Evolutionary conservation across 78 protist genomes (phyloP), one percentile per base, ranked within the genome.

Genomic region (Anaeramoeba flamelloides): DNA sequence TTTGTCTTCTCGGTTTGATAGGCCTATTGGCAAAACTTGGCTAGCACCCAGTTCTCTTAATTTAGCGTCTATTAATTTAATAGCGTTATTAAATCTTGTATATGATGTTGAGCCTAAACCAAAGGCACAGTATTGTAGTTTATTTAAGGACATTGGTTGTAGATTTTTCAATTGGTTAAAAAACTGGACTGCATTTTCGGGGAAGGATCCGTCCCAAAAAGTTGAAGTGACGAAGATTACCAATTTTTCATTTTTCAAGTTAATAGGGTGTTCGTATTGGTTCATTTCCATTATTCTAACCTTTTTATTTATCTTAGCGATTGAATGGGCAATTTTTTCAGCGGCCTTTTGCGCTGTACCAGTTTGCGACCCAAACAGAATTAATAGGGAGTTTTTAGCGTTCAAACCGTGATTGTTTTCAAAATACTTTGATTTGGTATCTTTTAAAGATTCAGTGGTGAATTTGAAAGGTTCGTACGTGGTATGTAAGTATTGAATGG

Each of bases 31-130:
- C 17, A 82, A 36, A 8, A 82, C 41, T 31, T n/a, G 17, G 38
- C 3, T 2, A 38, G 77, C 80, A 31, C 84, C 84, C 38, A 32
- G 38, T 30, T 1, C 1, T 12, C 37, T 74, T 34, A 82, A 1
- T 31, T 64, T 2, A 31, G 40, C 79, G 40, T 75, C 78, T 39
- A 82, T 39, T 36, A 37, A 17, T 1, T 22, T 17, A 65, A 64
- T 80, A 17, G 84, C 81, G 36, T 82, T 64, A 53, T 38, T 37
- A 74, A 82, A 82, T 3, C n/a, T 8, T 33, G 78, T 40, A 74
- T 82, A 82, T 39, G 75, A 41, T 31, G 84, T 38, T 38, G 78
- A 65, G 31, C 84, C 84, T 4, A 82, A 3, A 39, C 84, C 84
- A 32, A 82, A 82, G 39, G 77, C 80, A 1, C 53, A 79, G 74